These are phyloP conservation scores for Heteromeles arbutifolia DNA, from an alignment of 306 rosid species.

Conservation along the genomic window DNA sequence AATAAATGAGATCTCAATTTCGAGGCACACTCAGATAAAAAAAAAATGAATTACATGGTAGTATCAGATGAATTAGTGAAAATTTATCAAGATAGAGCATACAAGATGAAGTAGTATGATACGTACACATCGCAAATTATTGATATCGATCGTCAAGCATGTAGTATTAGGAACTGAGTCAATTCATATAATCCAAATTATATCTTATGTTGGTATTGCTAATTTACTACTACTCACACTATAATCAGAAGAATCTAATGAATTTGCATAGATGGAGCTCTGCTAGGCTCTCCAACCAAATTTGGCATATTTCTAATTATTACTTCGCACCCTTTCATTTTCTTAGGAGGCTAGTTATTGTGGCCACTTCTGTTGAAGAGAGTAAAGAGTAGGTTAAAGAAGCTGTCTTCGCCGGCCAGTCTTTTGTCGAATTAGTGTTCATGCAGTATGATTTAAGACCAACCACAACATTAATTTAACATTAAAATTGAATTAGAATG, in stretches of 20 bases:
- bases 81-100: background rate
- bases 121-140: background rate
- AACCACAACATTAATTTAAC: slow-evolving; percentile 25
- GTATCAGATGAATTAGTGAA: background rate
- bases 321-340: slow-evolving; percentile 6
- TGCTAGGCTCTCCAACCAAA: background rate
- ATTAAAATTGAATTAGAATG: slow-evolving; percentile 18
- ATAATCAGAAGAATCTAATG: background rate
- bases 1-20: background rate
- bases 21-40: background rate
- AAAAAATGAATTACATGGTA: background rate
- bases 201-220: background rate
- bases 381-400: slow-evolving; percentile 55
- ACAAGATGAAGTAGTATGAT: background rate
- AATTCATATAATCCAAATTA: background rate
- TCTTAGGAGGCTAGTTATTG: slow-evolving; percentile 25
- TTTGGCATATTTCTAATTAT: slow-evolving; percentile 29
- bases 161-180: background rate
- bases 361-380: slow-evolving; percentile 9
- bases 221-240: background rate
- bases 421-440: slow-evolving; percentile 60
- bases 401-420: slow-evolving; percentile 93
- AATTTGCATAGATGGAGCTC: background rate
- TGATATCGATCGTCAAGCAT: background rate
- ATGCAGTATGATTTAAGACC: slow-evolving; percentile 37